Evolutionary conservation across 345 rosid species (phyloP).

Genomic region (Ceriops tagal): DNA sequence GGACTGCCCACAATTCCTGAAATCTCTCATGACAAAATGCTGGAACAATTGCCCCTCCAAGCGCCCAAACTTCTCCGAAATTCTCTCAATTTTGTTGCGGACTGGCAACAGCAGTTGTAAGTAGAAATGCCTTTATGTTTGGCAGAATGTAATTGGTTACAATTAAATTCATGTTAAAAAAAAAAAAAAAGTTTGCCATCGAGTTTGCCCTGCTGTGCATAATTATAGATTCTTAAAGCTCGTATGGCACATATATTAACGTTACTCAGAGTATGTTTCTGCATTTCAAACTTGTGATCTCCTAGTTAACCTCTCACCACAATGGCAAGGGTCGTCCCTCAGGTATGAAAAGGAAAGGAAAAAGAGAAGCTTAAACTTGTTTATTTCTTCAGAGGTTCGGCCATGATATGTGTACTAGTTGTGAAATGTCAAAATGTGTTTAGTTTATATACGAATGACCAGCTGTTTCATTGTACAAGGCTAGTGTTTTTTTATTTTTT

Average conservation of each 20-base stretch:
- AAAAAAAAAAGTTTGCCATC: not conserved
- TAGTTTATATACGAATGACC: constrained; percentile 4
- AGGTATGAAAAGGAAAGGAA: too few species aligned
- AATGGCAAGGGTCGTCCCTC: too few species aligned
- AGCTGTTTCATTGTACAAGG: not conserved
- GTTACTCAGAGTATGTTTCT: not conserved
- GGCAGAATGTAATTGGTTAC: not conserved
- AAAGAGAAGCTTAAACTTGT: not conserved
- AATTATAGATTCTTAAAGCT: constrained; percentile 19
- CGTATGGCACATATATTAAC: constrained; percentile 12
- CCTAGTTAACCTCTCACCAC: too few species aligned
- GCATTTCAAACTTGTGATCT: too few species aligned
- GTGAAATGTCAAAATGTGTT: constrained; percentile 5
- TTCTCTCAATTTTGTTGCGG: constrained; percentile 48
- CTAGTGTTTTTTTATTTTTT: too few species aligned
- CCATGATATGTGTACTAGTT: not conserved
- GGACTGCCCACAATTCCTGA: constrained; percentile 77
- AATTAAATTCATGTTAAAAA: not conserved
- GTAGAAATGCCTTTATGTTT: constrained; percentile 24
- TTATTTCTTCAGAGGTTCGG: not conserved
- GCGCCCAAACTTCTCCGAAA: constrained; percentile 77
- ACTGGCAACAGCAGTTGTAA: constrained; percentile 38
- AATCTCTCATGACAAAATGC: constrained; percentile 72
- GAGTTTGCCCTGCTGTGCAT: not conserved
- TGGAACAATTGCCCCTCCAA: constrained; percentile 77